A percentile compares a stretch with the other conserved stretches of the same genome.
phyloP scores from a whole-genome alignment of 345 rosid species.

The Salix brachista region DNA sequence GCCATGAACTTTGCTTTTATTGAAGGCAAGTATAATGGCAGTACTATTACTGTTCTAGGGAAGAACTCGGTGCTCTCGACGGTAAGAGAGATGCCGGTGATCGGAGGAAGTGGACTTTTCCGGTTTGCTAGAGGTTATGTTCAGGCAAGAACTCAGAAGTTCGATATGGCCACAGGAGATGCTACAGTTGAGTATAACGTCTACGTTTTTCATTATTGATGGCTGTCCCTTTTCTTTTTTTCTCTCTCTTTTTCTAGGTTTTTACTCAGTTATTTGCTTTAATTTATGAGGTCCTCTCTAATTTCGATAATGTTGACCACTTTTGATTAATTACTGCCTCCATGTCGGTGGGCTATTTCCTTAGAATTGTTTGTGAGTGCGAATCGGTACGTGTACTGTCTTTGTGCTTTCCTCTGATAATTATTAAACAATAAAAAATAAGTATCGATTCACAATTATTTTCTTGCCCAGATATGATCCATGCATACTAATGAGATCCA shows the following conservation, averaged over 20 bases:
- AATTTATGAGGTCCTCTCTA: neutral
- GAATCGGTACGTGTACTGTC: neutral
- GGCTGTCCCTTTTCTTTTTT: neutral
- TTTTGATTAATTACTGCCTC: neutral
- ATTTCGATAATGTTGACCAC: neutral
- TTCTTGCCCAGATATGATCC: no score
- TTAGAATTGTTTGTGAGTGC: neutral
- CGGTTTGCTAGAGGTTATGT: constrained; percentile 75
- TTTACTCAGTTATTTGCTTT: neutral
- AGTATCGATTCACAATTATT: no score
- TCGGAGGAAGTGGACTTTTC: constrained; percentile 76
- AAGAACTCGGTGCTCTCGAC: constrained; percentile 46
- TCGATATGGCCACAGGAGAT: constrained; percentile 21
- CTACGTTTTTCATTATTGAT: constrained; percentile 16
- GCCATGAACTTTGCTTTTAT: constrained; percentile 63
- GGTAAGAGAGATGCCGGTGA: constrained; percentile 72
- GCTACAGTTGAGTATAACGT: constrained; percentile 10
- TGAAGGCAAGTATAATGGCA: constrained; percentile 67
- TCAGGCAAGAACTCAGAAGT: constrained; percentile 39
- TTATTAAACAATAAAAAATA: no score
- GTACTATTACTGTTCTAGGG: constrained; percentile 61
- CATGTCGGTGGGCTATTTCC: neutral
- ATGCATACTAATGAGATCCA: no score
- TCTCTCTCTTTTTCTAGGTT: neutral
- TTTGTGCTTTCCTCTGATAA: no score